A percentile compares a stretch with the other conserved stretches of the same genome.
These are phyloP conservation scores for Fagus sylvatica DNA, from an alignment of 306 rosid species.

Conservation along the genomic window DNA sequence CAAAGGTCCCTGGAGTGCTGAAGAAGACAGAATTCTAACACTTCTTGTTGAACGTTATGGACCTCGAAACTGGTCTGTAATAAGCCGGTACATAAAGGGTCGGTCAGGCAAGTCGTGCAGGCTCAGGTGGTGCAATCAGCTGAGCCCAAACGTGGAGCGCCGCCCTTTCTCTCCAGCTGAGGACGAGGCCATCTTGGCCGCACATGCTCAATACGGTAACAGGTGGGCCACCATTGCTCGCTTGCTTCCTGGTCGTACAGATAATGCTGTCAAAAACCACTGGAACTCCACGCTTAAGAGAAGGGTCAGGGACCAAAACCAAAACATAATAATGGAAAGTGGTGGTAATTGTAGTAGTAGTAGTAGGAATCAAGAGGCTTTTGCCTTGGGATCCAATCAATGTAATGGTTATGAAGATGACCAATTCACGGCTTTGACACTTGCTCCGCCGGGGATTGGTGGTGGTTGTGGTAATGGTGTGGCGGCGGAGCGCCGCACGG, in stretches of 20 bases:
- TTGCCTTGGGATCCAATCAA: constrained; percentile 10
- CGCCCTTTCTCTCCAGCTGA: constrained; percentile 76
- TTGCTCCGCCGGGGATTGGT: constrained; percentile 75
- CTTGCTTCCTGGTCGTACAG: constrained; percentile 87
- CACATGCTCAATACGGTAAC: constrained; percentile 78
- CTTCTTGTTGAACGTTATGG: constrained; percentile 81
- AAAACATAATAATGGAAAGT: neutral
- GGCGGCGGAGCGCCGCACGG: constrained; percentile 25
- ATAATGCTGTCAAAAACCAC: constrained; percentile 92
- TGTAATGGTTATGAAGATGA: constrained; percentile 38
- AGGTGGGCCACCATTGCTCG: constrained; percentile 98
- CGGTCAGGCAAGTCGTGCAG: constrained; percentile 95
- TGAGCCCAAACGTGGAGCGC: constrained; percentile 86
- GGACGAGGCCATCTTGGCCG: constrained; percentile 74
- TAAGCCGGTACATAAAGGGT: constrained; percentile 77
- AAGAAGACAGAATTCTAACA: constrained; percentile 82
- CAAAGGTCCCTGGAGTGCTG: constrained; percentile 98
- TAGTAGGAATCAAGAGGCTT: neutral
- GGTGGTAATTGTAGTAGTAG: neutral
- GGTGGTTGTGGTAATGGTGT: neutral
- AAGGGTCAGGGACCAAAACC: constrained; percentile 31
- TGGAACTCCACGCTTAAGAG: constrained; percentile 97
- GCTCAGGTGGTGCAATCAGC: constrained; percentile 96
- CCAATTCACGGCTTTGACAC: constrained; percentile 88
- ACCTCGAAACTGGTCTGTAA: constrained; percentile 85